A percentile compares a stretch with the other conserved stretches of the same genome.
These are phyloP conservation scores for Cryphonectria nitschkei DNA, from an alignment of 2,329 filamentous ascomycete genomes.

Conservation along the genomic window DNA sequence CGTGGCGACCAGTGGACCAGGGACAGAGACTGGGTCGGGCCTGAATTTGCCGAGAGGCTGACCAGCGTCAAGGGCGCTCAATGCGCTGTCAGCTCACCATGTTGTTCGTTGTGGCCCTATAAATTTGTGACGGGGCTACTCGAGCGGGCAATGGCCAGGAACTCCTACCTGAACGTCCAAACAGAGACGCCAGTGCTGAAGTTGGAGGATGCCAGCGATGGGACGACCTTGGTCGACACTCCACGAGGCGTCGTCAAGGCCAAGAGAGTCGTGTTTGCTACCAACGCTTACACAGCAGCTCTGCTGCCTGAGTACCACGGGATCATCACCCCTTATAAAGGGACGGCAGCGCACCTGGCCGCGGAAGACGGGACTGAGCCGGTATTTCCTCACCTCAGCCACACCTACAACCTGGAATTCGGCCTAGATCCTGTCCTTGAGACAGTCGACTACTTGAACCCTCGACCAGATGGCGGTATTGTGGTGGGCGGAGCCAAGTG, in stretches of 20 bases:
- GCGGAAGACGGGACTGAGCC: conserved; percentile 8
- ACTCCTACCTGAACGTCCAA: conserved; percentile 19
- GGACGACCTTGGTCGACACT: conserved; percentile 16
- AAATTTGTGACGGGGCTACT: conserved; percentile 27
- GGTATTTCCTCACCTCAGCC: conserved; percentile 25
- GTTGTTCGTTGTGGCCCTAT: conserved; percentile 27
- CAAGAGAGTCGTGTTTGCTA: conserved; percentile 22
- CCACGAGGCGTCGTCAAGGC: conserved; percentile 14
- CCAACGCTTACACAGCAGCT: conserved; percentile 24
- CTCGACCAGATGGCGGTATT: conserved; percentile 28
- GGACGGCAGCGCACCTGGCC: conserved; percentile 26
- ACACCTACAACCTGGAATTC: conserved; percentile 29
- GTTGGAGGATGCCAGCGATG: conserved; percentile 10
- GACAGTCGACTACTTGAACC: conserved; percentile 27
- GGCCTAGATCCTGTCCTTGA: conserved; percentile 14
- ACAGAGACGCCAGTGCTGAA: conserved; percentile 26
- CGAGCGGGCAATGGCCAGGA: conserved; percentile 16
- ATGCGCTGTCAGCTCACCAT: conserved; percentile 17
- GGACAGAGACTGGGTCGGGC: conserved; percentile 17
- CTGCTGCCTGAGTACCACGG: conserved; percentile 22
- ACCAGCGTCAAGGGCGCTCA: conserved; percentile 22
- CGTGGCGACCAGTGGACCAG: conserved; percentile 22
- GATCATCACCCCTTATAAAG: conserved; percentile 25
- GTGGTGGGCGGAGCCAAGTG: conserved; percentile 28
- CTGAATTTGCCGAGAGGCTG: conserved; percentile 21